phyloP scores from a whole-genome alignment of 1,284 basidiomycete genomes.

The Moesziomyces sp. region DNA sequence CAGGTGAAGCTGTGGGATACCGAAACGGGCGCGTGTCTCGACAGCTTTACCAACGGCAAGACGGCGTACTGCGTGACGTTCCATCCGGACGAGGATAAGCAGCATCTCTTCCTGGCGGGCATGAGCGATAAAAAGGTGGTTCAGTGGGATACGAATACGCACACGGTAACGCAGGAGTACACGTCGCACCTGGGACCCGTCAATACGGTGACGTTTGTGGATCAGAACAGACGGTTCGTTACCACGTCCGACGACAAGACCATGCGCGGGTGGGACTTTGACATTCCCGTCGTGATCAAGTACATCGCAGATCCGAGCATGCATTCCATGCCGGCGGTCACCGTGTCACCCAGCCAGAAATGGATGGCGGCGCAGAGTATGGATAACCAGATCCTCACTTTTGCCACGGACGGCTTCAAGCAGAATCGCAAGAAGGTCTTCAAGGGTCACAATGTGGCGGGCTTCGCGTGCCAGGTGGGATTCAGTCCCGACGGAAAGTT shows the following conservation, averaged over 20 bases:
- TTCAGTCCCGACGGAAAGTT: conserved; percentile 98
- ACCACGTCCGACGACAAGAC: conserved; percentile 99
- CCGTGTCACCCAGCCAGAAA: conserved; percentile 91
- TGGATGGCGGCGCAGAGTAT: conserved; percentile 97
- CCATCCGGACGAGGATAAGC: conserved; percentile 95
- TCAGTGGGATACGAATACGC: conserved; percentile 94
- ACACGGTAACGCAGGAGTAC: conserved; percentile 96
- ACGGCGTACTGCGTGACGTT: conserved; percentile 94
- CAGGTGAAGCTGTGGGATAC: conserved; percentile 99
- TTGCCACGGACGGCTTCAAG: conserved; percentile 91
- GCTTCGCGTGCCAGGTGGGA: conserved; percentile 94
- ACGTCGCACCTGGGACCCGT: conserved; percentile 98
- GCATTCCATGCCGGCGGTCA: conserved; percentile 99
- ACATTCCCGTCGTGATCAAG: conserved; percentile 98
- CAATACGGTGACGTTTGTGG: conserved; percentile 96
- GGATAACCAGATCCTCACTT: conserved; percentile 97
- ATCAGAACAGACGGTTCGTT: conserved; percentile 94
- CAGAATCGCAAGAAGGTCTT: conserved; percentile 99
- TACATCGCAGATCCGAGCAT: conserved; percentile 99
- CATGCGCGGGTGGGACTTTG: conserved; percentile 89
- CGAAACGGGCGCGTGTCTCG: conserved; percentile 93
- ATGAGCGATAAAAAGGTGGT: conserved; percentile 99
- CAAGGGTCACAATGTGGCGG: conserved; percentile 93
- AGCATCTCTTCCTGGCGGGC: conserved; percentile 94
- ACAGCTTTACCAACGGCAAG: conserved; percentile 95